These are phyloP conservation scores for Elongisporangium undulatum DNA, from an alignment of 352 stramenopile species.

Conservation along the genomic window DNA sequence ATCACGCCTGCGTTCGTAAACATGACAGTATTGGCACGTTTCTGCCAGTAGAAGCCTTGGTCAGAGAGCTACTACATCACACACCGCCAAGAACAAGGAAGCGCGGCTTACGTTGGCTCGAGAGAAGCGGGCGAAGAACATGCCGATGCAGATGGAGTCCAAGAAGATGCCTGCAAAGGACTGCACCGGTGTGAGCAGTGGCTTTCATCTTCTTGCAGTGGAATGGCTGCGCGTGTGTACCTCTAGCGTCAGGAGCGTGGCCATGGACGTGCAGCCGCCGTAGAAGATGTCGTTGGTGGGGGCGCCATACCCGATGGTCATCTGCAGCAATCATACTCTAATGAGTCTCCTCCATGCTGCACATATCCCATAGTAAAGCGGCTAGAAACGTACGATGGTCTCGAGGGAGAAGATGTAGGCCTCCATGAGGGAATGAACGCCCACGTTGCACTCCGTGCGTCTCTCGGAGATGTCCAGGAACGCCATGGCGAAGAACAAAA, in stretches of 20 bases:
- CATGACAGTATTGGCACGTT: conserved; percentile 84
- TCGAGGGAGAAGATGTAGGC: conserved; percentile 87
- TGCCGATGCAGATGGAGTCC: conserved; percentile 84
- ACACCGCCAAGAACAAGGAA: not conserved
- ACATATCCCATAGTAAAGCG: not conserved
- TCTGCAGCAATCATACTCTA: conserved; percentile 28
- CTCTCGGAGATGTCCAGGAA: conserved; percentile 69
- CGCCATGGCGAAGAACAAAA: conserved; percentile 73
- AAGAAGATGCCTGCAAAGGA: conserved; percentile 85
- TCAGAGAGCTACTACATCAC: not conserved
- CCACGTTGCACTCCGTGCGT: conserved; percentile 65
- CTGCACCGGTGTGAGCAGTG: conserved; percentile 15
- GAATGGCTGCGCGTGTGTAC: conserved; percentile 10
- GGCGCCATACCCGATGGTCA: conserved; percentile 86
- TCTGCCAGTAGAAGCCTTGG: conserved; percentile 22
- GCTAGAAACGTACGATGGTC: conserved; percentile 59
- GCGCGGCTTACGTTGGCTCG: conserved; percentile 58
- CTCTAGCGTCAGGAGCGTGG: conserved; percentile 72
- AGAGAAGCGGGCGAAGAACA: conserved; percentile 83
- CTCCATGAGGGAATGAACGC: conserved; percentile 68
- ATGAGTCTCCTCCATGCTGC: not conserved
- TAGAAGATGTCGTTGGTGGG: conserved; percentile 89
- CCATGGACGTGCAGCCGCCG: conserved; percentile 75
- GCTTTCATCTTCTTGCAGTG: not conserved
- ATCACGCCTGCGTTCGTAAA: conserved; percentile 85